These are phyloP conservation scores for Aspergillus saccharolyticus DNA, from an alignment of 495 filamentous ascomycete genomes.

Conservation along the genomic window DNA sequence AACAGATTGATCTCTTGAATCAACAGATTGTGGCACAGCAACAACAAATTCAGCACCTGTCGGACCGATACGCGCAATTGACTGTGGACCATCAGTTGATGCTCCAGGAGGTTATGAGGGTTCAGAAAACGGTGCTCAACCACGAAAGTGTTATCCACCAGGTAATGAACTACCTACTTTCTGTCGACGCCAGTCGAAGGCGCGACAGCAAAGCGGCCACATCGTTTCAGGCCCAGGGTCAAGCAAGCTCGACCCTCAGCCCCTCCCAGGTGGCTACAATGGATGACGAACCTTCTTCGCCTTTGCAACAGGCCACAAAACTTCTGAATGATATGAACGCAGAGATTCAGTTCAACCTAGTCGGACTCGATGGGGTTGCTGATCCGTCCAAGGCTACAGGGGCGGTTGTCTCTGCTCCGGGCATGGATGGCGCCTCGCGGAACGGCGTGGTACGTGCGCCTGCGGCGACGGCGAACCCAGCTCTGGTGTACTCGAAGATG, in stretches of 20 bases:
- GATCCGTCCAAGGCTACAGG: constrained; percentile 58
- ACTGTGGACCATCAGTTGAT: constrained; percentile 81
- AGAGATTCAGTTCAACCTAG: constrained; percentile 68
- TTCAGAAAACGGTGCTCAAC: constrained; percentile 86
- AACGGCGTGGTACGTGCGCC: constrained; percentile 39
- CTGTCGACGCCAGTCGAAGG: constrained; percentile 59
- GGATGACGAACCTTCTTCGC: constrained; percentile 73
- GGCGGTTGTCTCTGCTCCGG: constrained; percentile 40
- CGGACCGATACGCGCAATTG: constrained; percentile 79
- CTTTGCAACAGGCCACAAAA: constrained; percentile 84
- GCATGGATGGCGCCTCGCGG: constrained; percentile 35
- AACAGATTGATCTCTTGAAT: constrained; percentile 87
- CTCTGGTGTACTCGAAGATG: constrained; percentile 49
- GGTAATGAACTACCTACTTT: constrained; percentile 65
- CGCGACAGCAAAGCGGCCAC: constrained; percentile 52
- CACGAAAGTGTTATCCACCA: constrained; percentile 73
- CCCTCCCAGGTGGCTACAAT: constrained; percentile 40
- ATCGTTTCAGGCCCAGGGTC: constrained; percentile 40
- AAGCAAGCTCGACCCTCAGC: constrained; percentile 33
- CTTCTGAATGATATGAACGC: constrained; percentile 76
- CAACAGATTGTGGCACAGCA: constrained; percentile 84
- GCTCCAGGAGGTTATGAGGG: constrained; percentile 76
- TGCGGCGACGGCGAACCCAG: constrained; percentile 46
- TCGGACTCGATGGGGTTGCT: constrained; percentile 70
- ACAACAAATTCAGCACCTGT: constrained; percentile 81